phyloP scores from a whole-genome alignment of 306 rosid genomes.

The Lathyrus oleraceus region DNA sequence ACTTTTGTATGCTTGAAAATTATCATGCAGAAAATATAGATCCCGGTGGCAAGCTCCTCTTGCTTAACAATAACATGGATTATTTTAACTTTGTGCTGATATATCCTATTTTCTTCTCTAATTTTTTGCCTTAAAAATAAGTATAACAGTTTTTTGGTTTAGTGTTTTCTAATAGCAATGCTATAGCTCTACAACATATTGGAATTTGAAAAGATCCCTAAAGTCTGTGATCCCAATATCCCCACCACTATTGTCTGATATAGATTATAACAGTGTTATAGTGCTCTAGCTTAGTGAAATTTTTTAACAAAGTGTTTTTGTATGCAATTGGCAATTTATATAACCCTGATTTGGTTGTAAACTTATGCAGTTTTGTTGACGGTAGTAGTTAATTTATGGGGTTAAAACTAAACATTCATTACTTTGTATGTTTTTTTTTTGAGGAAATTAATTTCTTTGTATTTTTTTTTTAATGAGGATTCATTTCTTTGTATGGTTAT shows the following conservation, averaged over 20 bases:
- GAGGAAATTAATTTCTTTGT: not conserved
- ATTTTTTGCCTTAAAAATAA: not conserved
- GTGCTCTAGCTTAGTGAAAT: not conserved
- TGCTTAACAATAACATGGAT: not conserved
- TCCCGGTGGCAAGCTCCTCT: not conserved
- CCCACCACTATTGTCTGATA: not conserved
- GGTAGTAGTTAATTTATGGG: not conserved
- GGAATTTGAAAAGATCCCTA: not conserved
- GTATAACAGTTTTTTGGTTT: not conserved
- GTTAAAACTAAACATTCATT: not conserved
- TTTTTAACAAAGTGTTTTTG: not conserved
- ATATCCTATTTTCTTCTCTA: constrained; percentile 9
- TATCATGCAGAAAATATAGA: not conserved
- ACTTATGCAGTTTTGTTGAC: constrained; percentile 5
- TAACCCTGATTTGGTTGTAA: not conserved
- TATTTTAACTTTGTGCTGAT: not conserved
- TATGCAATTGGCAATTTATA: not conserved
- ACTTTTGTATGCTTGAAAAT: not conserved
- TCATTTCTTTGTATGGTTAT: not conserved
- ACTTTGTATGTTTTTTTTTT: not conserved
- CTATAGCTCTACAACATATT: not conserved
- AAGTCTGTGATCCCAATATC: not conserved
- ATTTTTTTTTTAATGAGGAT: too few species aligned
- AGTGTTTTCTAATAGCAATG: not conserved
- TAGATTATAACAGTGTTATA: not conserved